These are phyloP conservation scores for Pterocarpus santalinus DNA, from an alignment of 306 rosid species.

Conservation along the genomic window DNA sequence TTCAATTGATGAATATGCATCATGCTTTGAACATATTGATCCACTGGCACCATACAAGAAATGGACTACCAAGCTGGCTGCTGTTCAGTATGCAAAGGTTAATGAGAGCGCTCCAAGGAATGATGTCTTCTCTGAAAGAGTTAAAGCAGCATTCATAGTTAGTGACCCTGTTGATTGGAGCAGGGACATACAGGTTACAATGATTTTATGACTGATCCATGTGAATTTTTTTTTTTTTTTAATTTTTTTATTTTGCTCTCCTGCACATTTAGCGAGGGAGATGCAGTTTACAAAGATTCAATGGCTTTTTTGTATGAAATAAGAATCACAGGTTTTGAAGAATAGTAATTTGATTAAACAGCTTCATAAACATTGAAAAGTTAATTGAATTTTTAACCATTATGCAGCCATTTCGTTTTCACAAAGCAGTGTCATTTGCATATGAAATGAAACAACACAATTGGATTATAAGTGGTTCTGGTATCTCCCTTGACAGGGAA, in stretches of 20 bases:
- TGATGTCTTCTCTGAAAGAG: constrained; percentile 70
- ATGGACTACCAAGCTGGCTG: constrained; percentile 62
- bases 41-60: constrained; percentile 85
- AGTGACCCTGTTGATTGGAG: constrained; percentile 98
- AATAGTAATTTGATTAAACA: constrained; percentile 23
- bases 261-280: constrained; percentile 42
- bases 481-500: neutral
- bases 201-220: constrained; percentile 30
- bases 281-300: constrained; percentile 48
- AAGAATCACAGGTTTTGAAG: constrained; percentile 29
- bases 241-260: neutral
- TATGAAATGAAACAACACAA: constrained; percentile 6
- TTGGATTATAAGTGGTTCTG: neutral
- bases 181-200: constrained; percentile 86
- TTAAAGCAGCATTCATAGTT: constrained; percentile 79
- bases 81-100: constrained; percentile 49
- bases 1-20: constrained; percentile 83
- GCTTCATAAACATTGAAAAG: neutral
- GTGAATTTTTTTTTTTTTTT: neutral
- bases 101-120: constrained; percentile 45
- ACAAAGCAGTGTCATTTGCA: constrained; percentile 21
- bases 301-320: constrained; percentile 33
- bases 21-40: constrained; percentile 84
- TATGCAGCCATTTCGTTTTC: neutral
- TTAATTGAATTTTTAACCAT: constrained; percentile 8